Evolutionary conservation across 1,284 basidiomycete species (phyloP).

Genomic region (Xerocomus amazonicus): DNA sequence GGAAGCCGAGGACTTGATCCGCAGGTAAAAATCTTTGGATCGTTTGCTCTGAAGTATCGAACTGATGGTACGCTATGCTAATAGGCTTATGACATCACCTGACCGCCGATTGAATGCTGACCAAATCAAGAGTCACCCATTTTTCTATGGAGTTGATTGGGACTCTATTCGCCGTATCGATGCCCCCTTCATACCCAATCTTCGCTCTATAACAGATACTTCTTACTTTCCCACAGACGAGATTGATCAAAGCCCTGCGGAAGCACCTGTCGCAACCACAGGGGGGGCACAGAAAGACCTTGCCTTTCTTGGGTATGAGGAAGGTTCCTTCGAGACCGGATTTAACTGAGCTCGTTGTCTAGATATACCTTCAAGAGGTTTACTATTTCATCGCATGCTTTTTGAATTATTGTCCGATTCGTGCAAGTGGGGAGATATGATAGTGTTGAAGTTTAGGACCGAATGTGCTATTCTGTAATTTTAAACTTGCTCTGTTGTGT

Average conservation of each 20-base stretch:
- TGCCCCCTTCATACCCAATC: slow-evolving; percentile 91
- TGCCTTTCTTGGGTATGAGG: slow-evolving; percentile 83
- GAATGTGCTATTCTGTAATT: slow-evolving; percentile 3
- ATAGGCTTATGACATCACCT: slow-evolving; percentile 83
- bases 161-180: slow-evolving; percentile 84
- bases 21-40: slow-evolving; percentile 48
- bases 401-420: slow-evolving; percentile 17
- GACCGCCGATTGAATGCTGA: slow-evolving; percentile 82
- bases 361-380: slow-evolving; percentile 81
- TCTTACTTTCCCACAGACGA: slow-evolving; percentile 98
- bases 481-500: too few species aligned
- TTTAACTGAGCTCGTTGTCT: slow-evolving; percentile 10
- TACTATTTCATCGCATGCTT: slow-evolving; percentile 44
- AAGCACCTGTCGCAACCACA: slow-evolving; percentile 52
- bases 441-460: not conserved
- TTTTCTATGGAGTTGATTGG: slow-evolving; percentile 99
- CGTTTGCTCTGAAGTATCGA: slow-evolving; percentile 1
- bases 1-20: slow-evolving; percentile 91
- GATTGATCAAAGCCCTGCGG: slow-evolving; percentile 81
- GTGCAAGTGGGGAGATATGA: not conserved
- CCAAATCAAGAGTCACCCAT: slow-evolving; percentile 90
- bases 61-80: slow-evolving; percentile 11
- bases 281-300: slow-evolving; percentile 76
- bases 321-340: not conserved
- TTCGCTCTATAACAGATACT: slow-evolving; percentile 90